Conservation (phyloP, 2,329 filamentous ascomycete genomes). For the Onygena corvina region DNA sequence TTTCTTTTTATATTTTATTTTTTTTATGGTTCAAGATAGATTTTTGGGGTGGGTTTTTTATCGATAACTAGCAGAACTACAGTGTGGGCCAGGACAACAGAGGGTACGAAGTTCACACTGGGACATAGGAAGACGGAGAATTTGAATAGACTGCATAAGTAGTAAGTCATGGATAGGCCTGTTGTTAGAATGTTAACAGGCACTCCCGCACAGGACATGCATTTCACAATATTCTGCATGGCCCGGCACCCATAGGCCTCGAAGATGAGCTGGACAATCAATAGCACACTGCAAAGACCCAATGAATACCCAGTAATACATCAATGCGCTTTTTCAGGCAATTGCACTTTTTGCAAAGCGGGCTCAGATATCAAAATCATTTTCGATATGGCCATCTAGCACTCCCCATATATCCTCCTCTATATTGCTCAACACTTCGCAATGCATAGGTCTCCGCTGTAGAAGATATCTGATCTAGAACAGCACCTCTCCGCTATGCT, state of each 20-base stretch:
- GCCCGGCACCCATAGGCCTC: conserved; percentile 17
- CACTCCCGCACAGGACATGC: conserved; percentile 21
- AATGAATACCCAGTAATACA: neutral
- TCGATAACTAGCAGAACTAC: conserved; percentile 10
- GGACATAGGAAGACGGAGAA: no score
- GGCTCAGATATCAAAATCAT: neutral
- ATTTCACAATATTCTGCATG: conserved; percentile 45
- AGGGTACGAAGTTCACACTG: no score
- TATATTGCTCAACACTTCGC: neutral
- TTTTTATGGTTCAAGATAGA: conserved; percentile 5
- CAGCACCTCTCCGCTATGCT: conserved; percentile 64
- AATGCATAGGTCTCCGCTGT: neutral
- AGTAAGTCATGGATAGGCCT: neutral
- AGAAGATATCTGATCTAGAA: conserved; percentile 37
- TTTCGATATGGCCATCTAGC: neutral
- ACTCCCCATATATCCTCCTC: neutral
- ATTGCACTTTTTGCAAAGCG: neutral
- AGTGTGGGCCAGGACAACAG: conserved; percentile 5
- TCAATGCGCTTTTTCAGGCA: neutral
- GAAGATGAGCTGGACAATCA: conserved; percentile 3
- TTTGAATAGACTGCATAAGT: neutral
- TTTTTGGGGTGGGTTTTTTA: conserved; percentile 7
- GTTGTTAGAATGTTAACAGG: conserved; percentile 3
- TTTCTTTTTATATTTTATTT: neutral
- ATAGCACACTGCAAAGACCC: neutral